Percentiles rank a stretch among this genome's conserved stretches.
Conservation (phyloP, 495 filamentous ascomycete genomes). For the Penicillium herquei region DNA sequence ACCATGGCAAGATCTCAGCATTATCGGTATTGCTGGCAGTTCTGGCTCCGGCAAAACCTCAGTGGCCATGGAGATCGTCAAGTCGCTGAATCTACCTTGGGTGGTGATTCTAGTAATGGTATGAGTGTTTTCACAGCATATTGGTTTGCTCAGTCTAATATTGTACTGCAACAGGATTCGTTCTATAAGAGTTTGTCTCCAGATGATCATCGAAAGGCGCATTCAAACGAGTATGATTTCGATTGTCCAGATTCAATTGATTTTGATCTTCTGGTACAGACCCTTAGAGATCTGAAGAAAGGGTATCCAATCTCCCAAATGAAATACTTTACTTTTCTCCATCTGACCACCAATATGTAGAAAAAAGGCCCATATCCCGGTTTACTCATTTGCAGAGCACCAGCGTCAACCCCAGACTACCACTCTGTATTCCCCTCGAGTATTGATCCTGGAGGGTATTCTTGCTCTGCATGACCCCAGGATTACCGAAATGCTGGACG, state of each 20-base stretch:
- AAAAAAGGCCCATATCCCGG: constrained; percentile 86
- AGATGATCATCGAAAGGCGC: constrained; percentile 73
- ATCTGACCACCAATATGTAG: constrained; percentile 43
- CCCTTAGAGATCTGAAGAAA: constrained; percentile 77
- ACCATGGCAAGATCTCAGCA: constrained; percentile 90
- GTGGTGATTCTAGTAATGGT: constrained; percentile 97
- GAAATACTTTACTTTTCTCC: not conserved
- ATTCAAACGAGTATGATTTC: constrained; percentile 91
- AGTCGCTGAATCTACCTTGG: constrained; percentile 88
- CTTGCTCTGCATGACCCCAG: constrained; percentile 88
- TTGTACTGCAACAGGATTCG: constrained; percentile 64
- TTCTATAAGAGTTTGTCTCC: constrained; percentile 85
- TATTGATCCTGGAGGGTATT: constrained; percentile 93
- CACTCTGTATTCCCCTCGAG: constrained; percentile 91
- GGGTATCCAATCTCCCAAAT: constrained; percentile 58
- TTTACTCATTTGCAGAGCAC: constrained; percentile 95
- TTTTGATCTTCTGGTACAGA: constrained; percentile 85
- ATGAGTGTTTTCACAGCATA: constrained; percentile 17
- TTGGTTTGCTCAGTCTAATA: constrained; percentile 20
- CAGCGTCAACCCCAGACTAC: constrained; percentile 75
- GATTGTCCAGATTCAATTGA: constrained; percentile 93
- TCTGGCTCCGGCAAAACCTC: constrained; percentile 98
- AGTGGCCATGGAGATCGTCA: constrained; percentile 86
- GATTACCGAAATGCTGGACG: constrained; percentile 83
- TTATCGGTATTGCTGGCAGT: constrained; percentile 93